Conservation (phyloP, 352 stramenopile species). For the Halophytophthora polymorphica region DNA sequence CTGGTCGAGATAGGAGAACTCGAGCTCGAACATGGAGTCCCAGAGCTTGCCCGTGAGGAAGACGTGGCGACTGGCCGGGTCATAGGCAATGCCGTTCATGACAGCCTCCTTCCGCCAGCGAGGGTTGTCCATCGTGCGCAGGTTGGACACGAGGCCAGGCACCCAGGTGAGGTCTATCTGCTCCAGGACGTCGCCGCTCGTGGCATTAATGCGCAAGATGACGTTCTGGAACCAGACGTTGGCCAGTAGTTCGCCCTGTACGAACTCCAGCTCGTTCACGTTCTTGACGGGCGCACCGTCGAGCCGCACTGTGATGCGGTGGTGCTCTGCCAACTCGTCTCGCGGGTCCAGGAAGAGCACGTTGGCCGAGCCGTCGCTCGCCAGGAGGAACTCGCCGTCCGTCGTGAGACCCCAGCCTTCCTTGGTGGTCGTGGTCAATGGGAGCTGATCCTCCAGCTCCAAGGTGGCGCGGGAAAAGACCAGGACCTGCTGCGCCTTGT, state of each 20-base stretch:
- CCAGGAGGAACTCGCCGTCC: constrained; percentile 76
- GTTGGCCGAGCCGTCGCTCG: constrained; percentile 77
- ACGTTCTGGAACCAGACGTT: constrained; percentile 85
- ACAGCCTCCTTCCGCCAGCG: constrained; percentile 58
- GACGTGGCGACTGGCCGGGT: constrained; percentile 53
- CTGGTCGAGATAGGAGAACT: constrained; percentile 50
- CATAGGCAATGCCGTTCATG: constrained; percentile 88
- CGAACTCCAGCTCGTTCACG: constrained; percentile 88
- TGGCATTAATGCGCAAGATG: constrained; percentile 74
- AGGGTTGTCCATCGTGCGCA: constrained; percentile 41
- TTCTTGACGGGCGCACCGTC: constrained; percentile 42
- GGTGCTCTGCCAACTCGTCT: constrained; percentile 49
- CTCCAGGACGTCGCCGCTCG: constrained; percentile 64
- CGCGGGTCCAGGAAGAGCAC: constrained; percentile 80
- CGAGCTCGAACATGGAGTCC: constrained; percentile 83
- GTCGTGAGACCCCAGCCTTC: constrained; percentile 89
- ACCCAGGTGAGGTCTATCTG: constrained; percentile 70
- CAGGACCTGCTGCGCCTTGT: constrained; percentile 65
- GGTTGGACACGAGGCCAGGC: constrained; percentile 54
- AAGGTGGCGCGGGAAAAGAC: constrained; percentile 61
- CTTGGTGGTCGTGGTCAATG: constrained; percentile 69
- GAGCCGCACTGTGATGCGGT: constrained; percentile 48
- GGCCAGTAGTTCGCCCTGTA: constrained; percentile 76
- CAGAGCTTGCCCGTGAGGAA: constrained; percentile 83
- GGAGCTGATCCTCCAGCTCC: constrained; percentile 41